These are phyloP conservation scores for Zychaea mexicana DNA, from an alignment of 371 early-diverging fungal species.

Conservation along the genomic window DNA sequence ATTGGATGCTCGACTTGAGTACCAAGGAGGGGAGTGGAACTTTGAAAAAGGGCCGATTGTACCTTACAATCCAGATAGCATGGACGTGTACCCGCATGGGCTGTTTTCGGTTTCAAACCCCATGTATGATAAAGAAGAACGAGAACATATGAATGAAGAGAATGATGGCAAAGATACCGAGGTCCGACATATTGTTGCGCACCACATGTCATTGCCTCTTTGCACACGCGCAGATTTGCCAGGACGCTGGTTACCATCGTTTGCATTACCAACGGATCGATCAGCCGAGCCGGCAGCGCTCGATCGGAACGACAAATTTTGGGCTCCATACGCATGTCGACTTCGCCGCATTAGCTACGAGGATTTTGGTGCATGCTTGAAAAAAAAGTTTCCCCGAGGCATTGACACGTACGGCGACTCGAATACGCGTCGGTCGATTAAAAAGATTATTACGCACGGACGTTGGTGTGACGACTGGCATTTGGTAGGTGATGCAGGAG, in stretches of 20 bases:
- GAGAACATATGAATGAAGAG: neutral
- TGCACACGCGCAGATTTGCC: conserved; percentile 39
- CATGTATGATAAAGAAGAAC: neutral
- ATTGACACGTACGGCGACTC: conserved; percentile 58
- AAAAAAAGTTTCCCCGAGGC: conserved; percentile 29
- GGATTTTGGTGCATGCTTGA: conserved; percentile 40
- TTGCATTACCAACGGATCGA: conserved; percentile 11
- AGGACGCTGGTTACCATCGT: conserved; percentile 49
- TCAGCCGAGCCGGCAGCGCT: conserved; percentile 1
- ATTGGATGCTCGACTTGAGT: conserved; percentile 42
- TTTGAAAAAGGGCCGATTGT: conserved; percentile 45
- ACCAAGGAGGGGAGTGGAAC: conserved; percentile 50
- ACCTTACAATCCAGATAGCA: conserved; percentile 32
- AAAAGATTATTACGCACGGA: conserved; percentile 53
- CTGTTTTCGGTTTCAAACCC: neutral
- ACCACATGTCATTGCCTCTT: conserved; percentile 44
- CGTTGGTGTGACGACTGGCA: conserved; percentile 48
- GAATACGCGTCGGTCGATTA: conserved; percentile 52
- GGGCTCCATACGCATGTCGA: conserved; percentile 54
- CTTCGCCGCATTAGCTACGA: conserved; percentile 41
- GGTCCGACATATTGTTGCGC: conserved; percentile 6
- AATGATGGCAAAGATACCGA: neutral
- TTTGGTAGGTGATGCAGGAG: neutral
- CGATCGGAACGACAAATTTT: conserved; percentile 34
- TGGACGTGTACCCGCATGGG: neutral